Evolutionary conservation across 2,329 filamentous ascomycete species (phyloP).

Genomic region (Plectosphaerella cucumerina): DNA sequence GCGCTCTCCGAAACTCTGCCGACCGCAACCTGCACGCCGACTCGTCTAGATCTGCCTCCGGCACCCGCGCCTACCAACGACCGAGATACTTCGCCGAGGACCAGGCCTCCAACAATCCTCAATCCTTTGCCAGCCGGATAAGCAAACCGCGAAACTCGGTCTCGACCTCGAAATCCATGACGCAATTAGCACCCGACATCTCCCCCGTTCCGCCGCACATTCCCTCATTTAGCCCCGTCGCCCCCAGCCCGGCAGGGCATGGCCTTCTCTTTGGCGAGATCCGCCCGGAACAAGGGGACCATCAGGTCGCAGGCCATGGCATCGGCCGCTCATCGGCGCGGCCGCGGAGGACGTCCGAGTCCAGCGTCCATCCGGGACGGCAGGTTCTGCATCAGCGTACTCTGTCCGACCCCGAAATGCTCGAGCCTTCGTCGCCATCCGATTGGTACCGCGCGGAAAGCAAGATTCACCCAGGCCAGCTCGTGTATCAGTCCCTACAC

Average conservation of each 20-base stretch:
- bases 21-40: slow-evolving; percentile 25
- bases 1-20: slow-evolving; percentile 32
- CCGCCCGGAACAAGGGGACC: slow-evolving; percentile 52
- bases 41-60: slow-evolving; percentile 5
- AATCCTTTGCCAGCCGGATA: slow-evolving; percentile 58
- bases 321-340: slow-evolving; percentile 44
- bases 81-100: slow-evolving; percentile 45
- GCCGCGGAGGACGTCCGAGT: slow-evolving; percentile 65
- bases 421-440: slow-evolving; percentile 60
- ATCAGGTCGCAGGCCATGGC: slow-evolving; percentile 53
- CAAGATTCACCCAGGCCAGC: slow-evolving; percentile 13
- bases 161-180: slow-evolving; percentile 29
- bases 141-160: slow-evolving; percentile 40
- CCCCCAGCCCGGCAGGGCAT: slow-evolving; percentile 24
- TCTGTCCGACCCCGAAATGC: slow-evolving; percentile 47
- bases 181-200: slow-evolving; percentile 24
- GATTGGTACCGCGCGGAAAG: slow-evolving; percentile 55
- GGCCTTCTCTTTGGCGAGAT: slow-evolving; percentile 74
- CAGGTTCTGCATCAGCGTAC: slow-evolving; percentile 42
- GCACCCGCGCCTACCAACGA: slow-evolving; percentile 29
- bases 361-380: slow-evolving; percentile 54
- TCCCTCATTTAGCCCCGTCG: slow-evolving; percentile 24
- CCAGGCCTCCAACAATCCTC: slow-evolving; percentile 47
- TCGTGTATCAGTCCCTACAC: not conserved
- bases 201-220: slow-evolving; percentile 13